phyloP scores from a whole-genome alignment of 2,329 filamentous ascomycete genomes.

The Alternaria sp. region DNA sequence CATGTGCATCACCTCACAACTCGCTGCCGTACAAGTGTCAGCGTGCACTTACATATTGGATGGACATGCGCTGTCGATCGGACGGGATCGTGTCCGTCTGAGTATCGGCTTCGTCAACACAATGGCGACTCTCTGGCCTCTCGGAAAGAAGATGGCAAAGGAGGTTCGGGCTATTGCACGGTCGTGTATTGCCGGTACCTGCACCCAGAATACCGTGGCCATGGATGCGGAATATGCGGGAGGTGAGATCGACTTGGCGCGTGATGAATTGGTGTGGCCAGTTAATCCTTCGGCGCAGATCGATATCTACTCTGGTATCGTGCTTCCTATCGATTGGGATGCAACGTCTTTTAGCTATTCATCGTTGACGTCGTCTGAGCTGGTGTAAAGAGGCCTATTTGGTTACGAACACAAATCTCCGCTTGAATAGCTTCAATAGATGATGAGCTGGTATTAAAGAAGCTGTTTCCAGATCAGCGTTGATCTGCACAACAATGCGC shows the following conservation, averaged over 20 bases:
- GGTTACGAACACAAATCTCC: neutral
- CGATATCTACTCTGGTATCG: slow-evolving; percentile 45
- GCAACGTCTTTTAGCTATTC: slow-evolving; percentile 19
- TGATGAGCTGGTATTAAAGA: neutral
- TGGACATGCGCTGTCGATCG: slow-evolving; percentile 67
- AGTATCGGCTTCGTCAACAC: slow-evolving; percentile 77
- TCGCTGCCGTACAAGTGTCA: slow-evolving; percentile 58
- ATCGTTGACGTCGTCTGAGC: slow-evolving; percentile 19
- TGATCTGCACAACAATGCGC: slow-evolving; percentile 4
- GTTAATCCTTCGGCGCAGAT: slow-evolving; percentile 39
- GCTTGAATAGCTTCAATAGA: neutral
- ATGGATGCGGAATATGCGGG: slow-evolving; percentile 18
- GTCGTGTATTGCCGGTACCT: slow-evolving; percentile 61
- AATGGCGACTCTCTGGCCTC: slow-evolving; percentile 73
- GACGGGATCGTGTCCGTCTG: slow-evolving; percentile 77
- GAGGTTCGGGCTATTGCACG: slow-evolving; percentile 79
- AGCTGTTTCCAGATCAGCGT: neutral
- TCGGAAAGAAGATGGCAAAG: slow-evolving; percentile 72
- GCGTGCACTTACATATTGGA: slow-evolving; percentile 65
- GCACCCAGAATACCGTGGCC: slow-evolving; percentile 17
- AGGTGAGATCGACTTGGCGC: slow-evolving; percentile 36
- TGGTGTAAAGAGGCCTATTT: slow-evolving; percentile 7
- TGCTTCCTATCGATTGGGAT: slow-evolving; percentile 34
- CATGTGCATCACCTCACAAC: slow-evolving; percentile 39
- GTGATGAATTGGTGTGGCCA: slow-evolving; percentile 42